phyloP scores from a whole-genome alignment of 2,329 filamentous ascomycete species.

The Claviceps humidiphila region DNA sequence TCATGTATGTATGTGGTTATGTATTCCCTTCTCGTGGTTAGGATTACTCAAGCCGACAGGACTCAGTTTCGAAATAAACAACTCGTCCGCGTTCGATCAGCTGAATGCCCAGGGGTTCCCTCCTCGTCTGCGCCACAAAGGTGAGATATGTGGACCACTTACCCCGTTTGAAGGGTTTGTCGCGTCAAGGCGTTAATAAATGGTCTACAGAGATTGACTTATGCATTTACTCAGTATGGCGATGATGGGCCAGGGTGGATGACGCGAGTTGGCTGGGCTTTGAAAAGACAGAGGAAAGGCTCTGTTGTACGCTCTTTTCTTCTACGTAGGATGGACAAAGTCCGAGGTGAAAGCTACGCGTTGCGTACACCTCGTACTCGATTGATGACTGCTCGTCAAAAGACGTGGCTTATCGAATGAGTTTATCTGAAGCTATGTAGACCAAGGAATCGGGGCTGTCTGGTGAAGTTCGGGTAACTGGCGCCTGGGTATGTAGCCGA shows the following conservation, averaged over 20 bases:
- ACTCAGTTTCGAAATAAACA: background rate
- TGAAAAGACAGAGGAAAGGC: too few relatives aligned
- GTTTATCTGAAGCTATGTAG: background rate
- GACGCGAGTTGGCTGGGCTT: too few relatives aligned
- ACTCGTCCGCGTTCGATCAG: background rate
- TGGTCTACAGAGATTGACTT: background rate
- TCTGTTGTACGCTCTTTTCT: background rate
- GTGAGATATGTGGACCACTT: background rate
- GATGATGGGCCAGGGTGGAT: background rate
- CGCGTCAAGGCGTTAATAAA: background rate
- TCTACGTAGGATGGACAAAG: background rate
- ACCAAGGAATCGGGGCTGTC: background rate
- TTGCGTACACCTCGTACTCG: background rate
- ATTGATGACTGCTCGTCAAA: background rate
- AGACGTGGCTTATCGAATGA: background rate
- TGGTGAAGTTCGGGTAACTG: background rate
- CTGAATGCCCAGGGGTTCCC: background rate
- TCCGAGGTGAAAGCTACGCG: background rate
- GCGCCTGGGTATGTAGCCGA: too few relatives aligned
- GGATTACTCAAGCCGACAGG: background rate
- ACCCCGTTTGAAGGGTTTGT: conserved; percentile 2
- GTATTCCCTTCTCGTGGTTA: background rate
- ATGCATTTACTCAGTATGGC: background rate
- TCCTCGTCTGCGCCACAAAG: conserved; percentile 2
- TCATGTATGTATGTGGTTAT: background rate